Conservation (phyloP, 1,284 basidiomycete species). For the Malassezia caprae region DNA sequence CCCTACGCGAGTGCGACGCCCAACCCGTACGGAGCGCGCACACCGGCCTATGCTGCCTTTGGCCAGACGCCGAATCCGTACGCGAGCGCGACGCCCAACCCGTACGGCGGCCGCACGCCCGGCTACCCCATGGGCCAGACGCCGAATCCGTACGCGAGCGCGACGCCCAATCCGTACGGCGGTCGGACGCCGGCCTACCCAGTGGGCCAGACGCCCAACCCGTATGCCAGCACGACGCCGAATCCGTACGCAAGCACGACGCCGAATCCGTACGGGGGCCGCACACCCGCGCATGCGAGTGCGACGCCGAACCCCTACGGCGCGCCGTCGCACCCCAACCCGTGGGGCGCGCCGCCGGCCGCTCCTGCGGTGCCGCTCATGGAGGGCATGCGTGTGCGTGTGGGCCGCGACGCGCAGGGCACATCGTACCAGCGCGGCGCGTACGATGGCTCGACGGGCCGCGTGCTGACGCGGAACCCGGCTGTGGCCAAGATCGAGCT, state of each 20-base stretch:
- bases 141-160: slow-evolving; percentile 12
- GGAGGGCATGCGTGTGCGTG: slow-evolving; percentile 15
- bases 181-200: slow-evolving; percentile 6
- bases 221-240: background rate
- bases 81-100: background rate
- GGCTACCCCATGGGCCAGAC: slow-evolving; percentile 23
- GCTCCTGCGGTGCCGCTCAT: slow-evolving; percentile 1
- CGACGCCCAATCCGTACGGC: slow-evolving; percentile 16
- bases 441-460: slow-evolving; percentile 9
- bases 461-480: slow-evolving; percentile 5
- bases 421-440: slow-evolving; percentile 17
- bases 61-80: slow-evolving; percentile 23
- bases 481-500: slow-evolving; percentile 7
- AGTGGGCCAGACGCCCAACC: slow-evolving; percentile 11
- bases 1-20: slow-evolving; percentile 10
- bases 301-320: slow-evolving; percentile 15
- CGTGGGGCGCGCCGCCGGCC: slow-evolving; percentile 1
- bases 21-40: slow-evolving; percentile 7
- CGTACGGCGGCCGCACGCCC: slow-evolving; percentile 35
- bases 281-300: background rate
- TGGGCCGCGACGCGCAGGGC: slow-evolving; percentile 5
- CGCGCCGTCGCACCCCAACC: slow-evolving; percentile 2
- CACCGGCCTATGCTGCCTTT: background rate
- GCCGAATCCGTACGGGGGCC: slow-evolving; percentile 5
- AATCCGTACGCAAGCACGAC: slow-evolving; percentile 1